Conservation (phyloP, 768 basidiomycete species). For the Strobilomyces dryophilus region DNA sequence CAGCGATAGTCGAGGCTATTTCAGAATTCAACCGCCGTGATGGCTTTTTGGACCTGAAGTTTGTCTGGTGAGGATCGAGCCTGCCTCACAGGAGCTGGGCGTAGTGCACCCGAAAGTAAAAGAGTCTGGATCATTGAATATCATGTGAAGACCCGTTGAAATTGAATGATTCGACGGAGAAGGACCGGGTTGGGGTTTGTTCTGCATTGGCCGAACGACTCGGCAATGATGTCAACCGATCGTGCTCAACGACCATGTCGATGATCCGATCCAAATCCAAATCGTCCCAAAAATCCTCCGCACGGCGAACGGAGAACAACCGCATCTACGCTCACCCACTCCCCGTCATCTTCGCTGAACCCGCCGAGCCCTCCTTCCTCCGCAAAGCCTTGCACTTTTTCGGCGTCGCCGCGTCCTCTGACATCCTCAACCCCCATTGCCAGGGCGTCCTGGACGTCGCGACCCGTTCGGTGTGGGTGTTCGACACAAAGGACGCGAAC, state of each 20-base stretch:
- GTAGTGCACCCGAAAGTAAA: no score
- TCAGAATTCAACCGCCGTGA: no score
- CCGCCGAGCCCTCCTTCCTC: conserved; percentile 36
- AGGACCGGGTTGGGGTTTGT: no score
- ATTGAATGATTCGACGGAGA: no score
- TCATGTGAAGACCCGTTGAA: no score
- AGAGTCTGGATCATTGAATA: no score
- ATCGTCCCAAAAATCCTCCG: conserved; percentile 45
- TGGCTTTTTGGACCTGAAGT: no score
- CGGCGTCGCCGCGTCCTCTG: conserved; percentile 52
- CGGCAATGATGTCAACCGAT: no score
- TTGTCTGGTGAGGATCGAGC: no score
- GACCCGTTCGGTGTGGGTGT: conserved; percentile 89
- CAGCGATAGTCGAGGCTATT: no score
- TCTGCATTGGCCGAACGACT: no score
- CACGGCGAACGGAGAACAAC: conserved; percentile 59
- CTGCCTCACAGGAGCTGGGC: no score
- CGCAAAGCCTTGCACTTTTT: conserved; percentile 49
- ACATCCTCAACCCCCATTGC: conserved; percentile 67
- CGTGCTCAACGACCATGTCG: conserved; percentile 37
- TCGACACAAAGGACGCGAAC: conserved; percentile 54
- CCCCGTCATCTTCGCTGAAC: conserved; percentile 51
- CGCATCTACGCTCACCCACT: conserved; percentile 66
- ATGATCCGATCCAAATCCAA: conserved; percentile 39
- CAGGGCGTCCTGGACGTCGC: conserved; percentile 71